These are phyloP conservation scores for Colletotrichum sp. DNA, from an alignment of 2,329 filamentous ascomycete genomes.

Conservation along the genomic window DNA sequence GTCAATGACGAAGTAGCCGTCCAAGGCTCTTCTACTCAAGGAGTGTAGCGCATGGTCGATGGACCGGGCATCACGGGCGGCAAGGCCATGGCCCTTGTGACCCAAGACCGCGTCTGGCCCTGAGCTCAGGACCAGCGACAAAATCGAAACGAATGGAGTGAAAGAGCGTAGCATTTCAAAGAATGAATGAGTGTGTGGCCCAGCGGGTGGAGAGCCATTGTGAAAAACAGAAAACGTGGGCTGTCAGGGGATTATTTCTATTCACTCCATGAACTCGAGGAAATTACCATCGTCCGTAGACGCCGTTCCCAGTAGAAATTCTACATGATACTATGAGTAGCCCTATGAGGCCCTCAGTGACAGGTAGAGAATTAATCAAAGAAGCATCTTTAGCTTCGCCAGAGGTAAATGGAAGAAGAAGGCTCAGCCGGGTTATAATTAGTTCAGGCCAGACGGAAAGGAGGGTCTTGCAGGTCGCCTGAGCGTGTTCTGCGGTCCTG, in stretches of 20 bases:
- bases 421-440: background rate
- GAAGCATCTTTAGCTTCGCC: background rate
- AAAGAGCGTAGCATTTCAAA: background rate
- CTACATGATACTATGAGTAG: background rate
- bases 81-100: background rate
- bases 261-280: no score
- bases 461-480: background rate
- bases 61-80: background rate
- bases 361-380: background rate
- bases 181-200: background rate
- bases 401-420: background rate
- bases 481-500: background rate
- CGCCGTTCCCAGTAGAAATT: background rate
- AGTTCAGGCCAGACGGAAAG: background rate
- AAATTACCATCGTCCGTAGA: background rate
- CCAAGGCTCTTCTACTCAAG: background rate
- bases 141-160: background rate
- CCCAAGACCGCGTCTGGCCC: background rate
- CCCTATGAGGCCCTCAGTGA: background rate
- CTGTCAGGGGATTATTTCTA: background rate
- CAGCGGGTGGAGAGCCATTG: background rate
- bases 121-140: background rate
- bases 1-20: slow-evolving; percentile 1
- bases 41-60: background rate
- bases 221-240: background rate